Evolutionary conservation across 2,329 filamentous ascomycete species (phyloP), one percentile per base, ranked within the genome.

Genomic region (Venturia aucupariae): DNA sequence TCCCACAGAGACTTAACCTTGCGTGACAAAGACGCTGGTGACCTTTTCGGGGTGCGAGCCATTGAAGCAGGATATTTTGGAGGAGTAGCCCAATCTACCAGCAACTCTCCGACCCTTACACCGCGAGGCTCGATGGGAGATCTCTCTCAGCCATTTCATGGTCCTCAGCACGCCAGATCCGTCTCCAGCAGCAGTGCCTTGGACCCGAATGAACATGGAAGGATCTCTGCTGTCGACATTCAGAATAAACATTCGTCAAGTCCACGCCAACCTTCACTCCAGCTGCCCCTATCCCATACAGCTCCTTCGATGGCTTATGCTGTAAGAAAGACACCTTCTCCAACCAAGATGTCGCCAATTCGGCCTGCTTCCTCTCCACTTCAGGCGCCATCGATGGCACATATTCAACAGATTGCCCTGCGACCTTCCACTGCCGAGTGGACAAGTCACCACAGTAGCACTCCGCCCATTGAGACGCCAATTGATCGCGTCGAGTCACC

Each of bases 11-110:
- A 57, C 1, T 24, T 41, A 10, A 32, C 13, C 11, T 57, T 38
- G 27, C 54, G 57, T 24, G 65, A 66, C 5, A 60, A 64, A 61
- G 59, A 65, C 41, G 54, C 76, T 64, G 74, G 74, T 19, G 74
- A 77, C 61, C 68, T 75, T 2, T 76, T 77, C 62, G 74, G 74
- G 59, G 69, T 76, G 54, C 73, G 75, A n/a, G 75, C 75, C 64
- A 73, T 76, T 41, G 75, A 77, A 68, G 74, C 75, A 44, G 75
- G 75, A n/a, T 77, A 74, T 68, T 76, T 71, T 61, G 75, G 73
- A 59, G 75, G 75, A 61, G 73, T 77, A 13, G 71, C 72, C 32
- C 75, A 76, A 62, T 77, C 75, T 24, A 8, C 19, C 3, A 44
- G 22, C 7, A 59, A 27, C 22, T 65, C 63, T 3, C 22, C 38